Conservation (phyloP, 2,329 filamentous ascomycete species). For the Cladobotryum mycophilum region DNA sequence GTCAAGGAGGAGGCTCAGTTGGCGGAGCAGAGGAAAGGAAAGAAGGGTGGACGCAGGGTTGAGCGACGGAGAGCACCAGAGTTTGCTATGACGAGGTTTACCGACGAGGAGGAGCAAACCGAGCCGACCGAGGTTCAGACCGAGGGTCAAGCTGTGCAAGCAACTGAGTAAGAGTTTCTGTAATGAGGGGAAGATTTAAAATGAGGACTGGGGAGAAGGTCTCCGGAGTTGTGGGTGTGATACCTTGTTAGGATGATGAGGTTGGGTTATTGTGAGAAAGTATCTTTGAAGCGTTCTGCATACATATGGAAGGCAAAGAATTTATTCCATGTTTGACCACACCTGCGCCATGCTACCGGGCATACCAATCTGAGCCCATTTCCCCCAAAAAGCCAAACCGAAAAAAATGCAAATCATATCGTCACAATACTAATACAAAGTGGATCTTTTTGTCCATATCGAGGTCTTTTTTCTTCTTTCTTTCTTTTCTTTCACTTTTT, state of each 20-base stretch:
- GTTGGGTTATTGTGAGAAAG: constrained; percentile 5
- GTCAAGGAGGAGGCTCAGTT: constrained; percentile 39
- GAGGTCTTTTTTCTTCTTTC: too few species aligned
- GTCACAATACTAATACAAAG: not conserved
- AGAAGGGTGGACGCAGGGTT: constrained; percentile 24
- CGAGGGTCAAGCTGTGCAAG: constrained; percentile 15
- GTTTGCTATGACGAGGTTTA: constrained; percentile 52
- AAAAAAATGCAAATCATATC: not conserved
- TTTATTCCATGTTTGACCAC: constrained; percentile 1
- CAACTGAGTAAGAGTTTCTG: constrained; percentile 19
- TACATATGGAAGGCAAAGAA: not conserved
- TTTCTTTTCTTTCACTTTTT: not conserved
- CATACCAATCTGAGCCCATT: not conserved
- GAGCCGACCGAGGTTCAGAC: constrained; percentile 22
- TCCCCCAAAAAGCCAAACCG: not conserved
- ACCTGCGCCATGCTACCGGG: not conserved
- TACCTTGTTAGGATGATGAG: constrained; percentile 5
- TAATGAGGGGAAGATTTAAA: not conserved
- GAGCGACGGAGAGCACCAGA: constrained; percentile 40
- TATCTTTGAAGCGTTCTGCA: constrained; percentile 10
- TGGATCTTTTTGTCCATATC: not conserved
- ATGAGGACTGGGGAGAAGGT: not conserved
- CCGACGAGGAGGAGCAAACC: constrained; percentile 36
- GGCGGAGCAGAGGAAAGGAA: constrained; percentile 28
- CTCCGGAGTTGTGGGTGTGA: constrained; percentile 6